Evolutionary conservation across 2,329 filamentous ascomycete genomes (phyloP).

Genomic region (Monilinia aucupariae): DNA sequence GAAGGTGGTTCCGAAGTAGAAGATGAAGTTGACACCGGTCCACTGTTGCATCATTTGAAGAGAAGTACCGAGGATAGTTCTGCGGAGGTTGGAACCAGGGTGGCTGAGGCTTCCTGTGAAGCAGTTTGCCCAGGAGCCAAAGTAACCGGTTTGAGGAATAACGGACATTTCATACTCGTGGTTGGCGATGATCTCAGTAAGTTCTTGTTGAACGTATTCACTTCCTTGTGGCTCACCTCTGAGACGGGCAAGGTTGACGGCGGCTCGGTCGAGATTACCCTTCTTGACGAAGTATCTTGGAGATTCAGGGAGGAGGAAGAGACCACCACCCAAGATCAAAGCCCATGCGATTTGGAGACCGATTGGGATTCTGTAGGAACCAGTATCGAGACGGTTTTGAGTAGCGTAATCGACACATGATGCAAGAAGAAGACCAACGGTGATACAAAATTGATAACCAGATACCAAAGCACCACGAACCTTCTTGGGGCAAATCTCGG

Average conservation of each 20-base stretch:
- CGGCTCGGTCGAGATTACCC: constrained; percentile 61
- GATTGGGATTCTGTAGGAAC: constrained; percentile 76
- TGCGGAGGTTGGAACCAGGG: constrained; percentile 62
- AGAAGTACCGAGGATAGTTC: constrained; percentile 65
- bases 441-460: constrained; percentile 80
- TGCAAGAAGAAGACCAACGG: constrained; percentile 70
- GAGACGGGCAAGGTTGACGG: constrained; percentile 56
- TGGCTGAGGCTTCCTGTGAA: constrained; percentile 59
- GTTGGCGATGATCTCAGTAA: constrained; percentile 84
- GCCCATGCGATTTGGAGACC: constrained; percentile 77
- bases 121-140: constrained; percentile 63
- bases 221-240: constrained; percentile 70
- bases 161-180: constrained; percentile 74
- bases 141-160: constrained; percentile 60
- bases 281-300: constrained; percentile 82
- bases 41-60: constrained; percentile 78
- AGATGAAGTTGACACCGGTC: constrained; percentile 84
- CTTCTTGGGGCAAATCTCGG: constrained; percentile 54
- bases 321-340: constrained; percentile 64
- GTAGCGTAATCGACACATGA: constrained; percentile 70
- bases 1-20: constrained; percentile 82
- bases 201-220: constrained; percentile 69
- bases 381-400: constrained; percentile 54
- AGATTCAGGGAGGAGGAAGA: constrained; percentile 75
- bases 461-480: constrained; percentile 76